These are phyloP conservation scores for Boletus sp. DNA, from an alignment of 1,284 basidiomycete genomes.

Conservation along the genomic window DNA sequence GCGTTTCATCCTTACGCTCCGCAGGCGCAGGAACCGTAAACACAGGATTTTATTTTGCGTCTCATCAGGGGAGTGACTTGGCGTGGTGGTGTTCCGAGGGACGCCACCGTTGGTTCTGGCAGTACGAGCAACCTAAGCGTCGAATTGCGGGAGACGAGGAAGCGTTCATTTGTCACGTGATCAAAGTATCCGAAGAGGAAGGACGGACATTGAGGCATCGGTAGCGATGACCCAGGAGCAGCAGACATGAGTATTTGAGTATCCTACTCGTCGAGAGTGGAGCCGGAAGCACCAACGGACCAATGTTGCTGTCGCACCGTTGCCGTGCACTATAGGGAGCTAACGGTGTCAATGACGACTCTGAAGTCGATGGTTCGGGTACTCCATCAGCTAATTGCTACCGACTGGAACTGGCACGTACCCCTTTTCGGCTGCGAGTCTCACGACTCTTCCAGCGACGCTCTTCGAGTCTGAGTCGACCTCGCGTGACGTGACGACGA, in stretches of 20 bases:
- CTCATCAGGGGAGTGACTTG: conserved; percentile 51
- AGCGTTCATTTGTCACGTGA: conserved; percentile 61
- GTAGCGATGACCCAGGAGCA: conserved; percentile 56
- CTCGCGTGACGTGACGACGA: conserved; percentile 94
- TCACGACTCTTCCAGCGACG: conserved; percentile 88
- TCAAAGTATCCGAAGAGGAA: too few species aligned
- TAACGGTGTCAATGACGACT: conserved; percentile 58
- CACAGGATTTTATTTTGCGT: too few species aligned
- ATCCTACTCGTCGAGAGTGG: conserved; percentile 61
- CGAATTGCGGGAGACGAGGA: conserved; percentile 45
- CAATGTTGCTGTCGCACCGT: conserved; percentile 63
- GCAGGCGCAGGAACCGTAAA: too few species aligned
- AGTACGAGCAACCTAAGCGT: conserved; percentile 48
- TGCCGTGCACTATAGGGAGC: conserved; percentile 45
- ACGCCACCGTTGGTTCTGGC: too few species aligned
- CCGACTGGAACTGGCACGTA: conserved; percentile 41
- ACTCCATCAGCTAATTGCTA: conserved; percentile 36
- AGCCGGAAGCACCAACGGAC: conserved; percentile 70
- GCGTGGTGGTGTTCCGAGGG: too few species aligned
- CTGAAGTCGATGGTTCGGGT: conserved; percentile 64
- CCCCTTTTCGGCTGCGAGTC: conserved; percentile 82
- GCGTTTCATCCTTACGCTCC: too few species aligned
- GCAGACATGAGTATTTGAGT: conserved; percentile 48
- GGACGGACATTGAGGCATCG: conserved; percentile 58
- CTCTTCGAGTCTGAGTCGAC: too few species aligned